A percentile compares a stretch with the other conserved stretches of the same genome.
phyloP scores from a whole-genome alignment of 495 filamentous ascomycete genomes.

The Penicillium turbatum region DNA sequence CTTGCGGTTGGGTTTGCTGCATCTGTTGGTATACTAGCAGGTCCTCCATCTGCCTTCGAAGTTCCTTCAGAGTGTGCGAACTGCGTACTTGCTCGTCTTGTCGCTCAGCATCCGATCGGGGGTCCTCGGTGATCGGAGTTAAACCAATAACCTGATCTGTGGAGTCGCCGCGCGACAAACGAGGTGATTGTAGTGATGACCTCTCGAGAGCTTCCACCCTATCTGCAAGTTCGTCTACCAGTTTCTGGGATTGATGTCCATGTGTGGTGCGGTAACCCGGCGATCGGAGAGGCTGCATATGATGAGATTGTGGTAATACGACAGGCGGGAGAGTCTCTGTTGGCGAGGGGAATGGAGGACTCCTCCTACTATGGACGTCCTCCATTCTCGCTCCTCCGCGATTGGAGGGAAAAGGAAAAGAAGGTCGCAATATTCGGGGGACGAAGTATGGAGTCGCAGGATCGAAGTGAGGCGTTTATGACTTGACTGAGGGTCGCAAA shows the following conservation, averaged over 20 bases:
- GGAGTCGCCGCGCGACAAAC: conserved; percentile 28
- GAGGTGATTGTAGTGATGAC: conserved; percentile 6
- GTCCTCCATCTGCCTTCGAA: conserved; percentile 47
- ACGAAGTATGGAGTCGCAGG: conserved; percentile 31
- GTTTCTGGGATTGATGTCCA: conserved; percentile 14
- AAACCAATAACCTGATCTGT: conserved; percentile 17
- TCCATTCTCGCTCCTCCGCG: conserved; percentile 39
- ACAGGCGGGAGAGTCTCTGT: conserved; percentile 36
- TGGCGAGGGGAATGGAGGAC: conserved; percentile 42
- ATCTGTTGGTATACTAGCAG: conserved; percentile 45
- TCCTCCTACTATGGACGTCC: conserved; percentile 39
- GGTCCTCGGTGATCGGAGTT: conserved; percentile 25
- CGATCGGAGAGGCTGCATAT: conserved; percentile 27
- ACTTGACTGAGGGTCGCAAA: conserved; percentile 30
- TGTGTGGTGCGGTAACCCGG: conserved; percentile 18
- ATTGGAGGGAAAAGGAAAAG: conserved; percentile 23
- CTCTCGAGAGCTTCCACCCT: conserved; percentile 21
- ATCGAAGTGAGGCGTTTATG: conserved; percentile 32
- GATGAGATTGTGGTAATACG: conserved; percentile 28
- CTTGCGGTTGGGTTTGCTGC: conserved; percentile 33
- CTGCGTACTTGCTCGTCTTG: conserved; percentile 38
- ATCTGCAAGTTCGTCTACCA: conserved; percentile 18
- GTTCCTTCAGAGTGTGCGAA: conserved; percentile 39
- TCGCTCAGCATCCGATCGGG: conserved; percentile 21
- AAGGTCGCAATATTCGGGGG: conserved; percentile 28